Conservation (phyloP, 192 early-diverging fungal species). For the Linnemannia zychae region DNA sequence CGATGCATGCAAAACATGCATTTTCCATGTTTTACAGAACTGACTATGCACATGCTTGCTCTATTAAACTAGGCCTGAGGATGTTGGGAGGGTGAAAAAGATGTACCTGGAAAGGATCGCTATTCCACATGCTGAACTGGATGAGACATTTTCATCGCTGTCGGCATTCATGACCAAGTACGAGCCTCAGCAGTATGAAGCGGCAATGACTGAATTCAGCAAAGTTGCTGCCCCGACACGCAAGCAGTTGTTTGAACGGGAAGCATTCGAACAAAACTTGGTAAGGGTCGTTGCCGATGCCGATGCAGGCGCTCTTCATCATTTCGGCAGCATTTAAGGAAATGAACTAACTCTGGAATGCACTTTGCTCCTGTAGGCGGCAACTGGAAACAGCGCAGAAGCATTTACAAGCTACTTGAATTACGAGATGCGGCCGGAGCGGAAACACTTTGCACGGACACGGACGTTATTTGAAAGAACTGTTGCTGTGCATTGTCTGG, state of each 20-base stretch:
- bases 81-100: conserved; percentile 35
- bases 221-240: conserved; percentile 59
- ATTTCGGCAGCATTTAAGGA: background rate
- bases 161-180: conserved; percentile 73
- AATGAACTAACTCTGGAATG: background rate
- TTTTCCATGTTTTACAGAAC: conserved; percentile 58
- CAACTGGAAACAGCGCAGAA: conserved; percentile 47
- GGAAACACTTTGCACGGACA: conserved; percentile 40
- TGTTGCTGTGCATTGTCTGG: conserved; percentile 69
- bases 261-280: conserved; percentile 67
- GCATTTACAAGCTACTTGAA: conserved; percentile 71
- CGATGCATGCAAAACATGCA: background rate
- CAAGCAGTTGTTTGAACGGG: conserved; percentile 55
- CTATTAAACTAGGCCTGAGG: conserved; percentile 10
- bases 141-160: conserved; percentile 72
- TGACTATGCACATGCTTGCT: conserved; percentile 36
- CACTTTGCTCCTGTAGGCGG: conserved; percentile 1
- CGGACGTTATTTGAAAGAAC: conserved; percentile 78
- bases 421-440: conserved; percentile 57
- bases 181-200: conserved; percentile 69
- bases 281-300: too few relatives aligned
- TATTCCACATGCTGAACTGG: conserved; percentile 58
- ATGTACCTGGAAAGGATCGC: conserved; percentile 30
- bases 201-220: conserved; percentile 63
- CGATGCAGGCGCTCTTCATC: background rate